Conservation (phyloP, 139 green algal genomes). For the Pseudopediastrum boryanum region DNA sequence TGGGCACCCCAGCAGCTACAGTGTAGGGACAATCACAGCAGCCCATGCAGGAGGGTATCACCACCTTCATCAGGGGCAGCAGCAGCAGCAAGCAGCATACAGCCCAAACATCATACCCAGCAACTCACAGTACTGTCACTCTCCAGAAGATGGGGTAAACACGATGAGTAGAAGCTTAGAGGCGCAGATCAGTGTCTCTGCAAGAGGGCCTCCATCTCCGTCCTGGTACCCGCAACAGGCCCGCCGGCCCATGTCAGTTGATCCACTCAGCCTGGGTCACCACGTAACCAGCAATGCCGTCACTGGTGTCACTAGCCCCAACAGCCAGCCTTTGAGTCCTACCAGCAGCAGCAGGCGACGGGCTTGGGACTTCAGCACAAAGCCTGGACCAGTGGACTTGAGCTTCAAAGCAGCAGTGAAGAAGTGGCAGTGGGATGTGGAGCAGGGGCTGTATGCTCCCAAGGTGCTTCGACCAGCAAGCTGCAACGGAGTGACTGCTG, state of each 20-base stretch:
- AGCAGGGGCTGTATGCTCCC: constrained; percentile 1
- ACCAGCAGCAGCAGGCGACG: background rate
- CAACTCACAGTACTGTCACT: background rate
- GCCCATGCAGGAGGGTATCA: background rate
- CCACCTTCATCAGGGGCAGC: background rate
- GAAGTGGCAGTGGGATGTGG: constrained; percentile 3
- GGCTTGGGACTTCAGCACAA: constrained; percentile 16
- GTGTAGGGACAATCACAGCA: too few species aligned
- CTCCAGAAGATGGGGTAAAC: too few species aligned
- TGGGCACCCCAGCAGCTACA: too few species aligned
- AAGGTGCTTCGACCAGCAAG: background rate
- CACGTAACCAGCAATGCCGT: background rate
- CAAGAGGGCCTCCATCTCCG: too few species aligned
- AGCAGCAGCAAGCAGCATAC: background rate
- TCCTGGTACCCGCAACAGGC: background rate
- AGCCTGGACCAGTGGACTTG: background rate
- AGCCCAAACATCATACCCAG: background rate
- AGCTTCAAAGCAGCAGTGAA: constrained; percentile 9
- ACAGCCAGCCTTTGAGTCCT: too few species aligned
- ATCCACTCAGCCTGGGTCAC: background rate
- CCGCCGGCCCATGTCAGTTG: background rate
- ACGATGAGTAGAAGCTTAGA: too few species aligned
- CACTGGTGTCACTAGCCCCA: background rate
- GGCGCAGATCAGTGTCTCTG: too few species aligned
- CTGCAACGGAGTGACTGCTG: background rate